These are phyloP conservation scores for Grigorovia humatica DNA, from an alignment of 805 yeast genomes.

Conservation along the genomic window DNA sequence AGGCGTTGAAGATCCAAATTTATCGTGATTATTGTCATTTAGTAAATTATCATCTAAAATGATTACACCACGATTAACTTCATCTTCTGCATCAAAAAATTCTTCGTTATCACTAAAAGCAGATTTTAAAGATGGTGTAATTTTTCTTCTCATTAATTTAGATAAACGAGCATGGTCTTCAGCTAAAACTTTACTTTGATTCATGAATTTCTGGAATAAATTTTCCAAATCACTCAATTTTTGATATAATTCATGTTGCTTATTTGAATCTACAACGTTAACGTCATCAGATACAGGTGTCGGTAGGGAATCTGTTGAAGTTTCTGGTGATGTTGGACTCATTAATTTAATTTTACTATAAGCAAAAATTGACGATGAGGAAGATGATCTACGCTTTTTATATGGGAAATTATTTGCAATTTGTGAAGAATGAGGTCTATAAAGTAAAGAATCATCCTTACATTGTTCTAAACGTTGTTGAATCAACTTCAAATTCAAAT, in stretches of 20 bases:
- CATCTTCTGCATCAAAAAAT: slow-evolving; percentile 62
- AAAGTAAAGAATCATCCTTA: slow-evolving; percentile 19
- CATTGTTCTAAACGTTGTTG: slow-evolving; percentile 23
- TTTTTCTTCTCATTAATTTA: slow-evolving; percentile 8
- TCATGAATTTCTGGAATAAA: slow-evolving; percentile 14
- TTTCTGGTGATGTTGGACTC: slow-evolving; percentile 4
- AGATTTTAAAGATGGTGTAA: slow-evolving; percentile 14
- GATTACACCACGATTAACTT: slow-evolving; percentile 42
- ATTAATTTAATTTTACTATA: slow-evolving; percentile 4
- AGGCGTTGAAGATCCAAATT: not conserved
- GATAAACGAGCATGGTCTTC: slow-evolving; percentile 11
- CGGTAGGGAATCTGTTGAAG: slow-evolving; percentile 4
- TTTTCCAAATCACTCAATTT: slow-evolving; percentile 18
- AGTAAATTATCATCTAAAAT: slow-evolving; percentile 34
- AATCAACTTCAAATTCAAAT: slow-evolving; percentile 13
- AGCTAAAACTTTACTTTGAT: slow-evolving; percentile 14
- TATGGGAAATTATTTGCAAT: not conserved
- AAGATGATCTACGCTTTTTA: slow-evolving; percentile 6
- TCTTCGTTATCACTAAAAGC: slow-evolving; percentile 39
- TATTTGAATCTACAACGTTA: too few relatives aligned
- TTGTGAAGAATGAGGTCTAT: slow-evolving; percentile 3
- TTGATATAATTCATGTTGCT: slow-evolving; percentile 18
- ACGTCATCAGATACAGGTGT: slow-evolving; percentile 2
- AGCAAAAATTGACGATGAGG: slow-evolving; percentile 11
- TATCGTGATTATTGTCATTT: slow-evolving; percentile 1